These are phyloP conservation scores for Silene latifolia DNA, from an alignment of 148 eudicot species.

Conservation along the genomic window DNA sequence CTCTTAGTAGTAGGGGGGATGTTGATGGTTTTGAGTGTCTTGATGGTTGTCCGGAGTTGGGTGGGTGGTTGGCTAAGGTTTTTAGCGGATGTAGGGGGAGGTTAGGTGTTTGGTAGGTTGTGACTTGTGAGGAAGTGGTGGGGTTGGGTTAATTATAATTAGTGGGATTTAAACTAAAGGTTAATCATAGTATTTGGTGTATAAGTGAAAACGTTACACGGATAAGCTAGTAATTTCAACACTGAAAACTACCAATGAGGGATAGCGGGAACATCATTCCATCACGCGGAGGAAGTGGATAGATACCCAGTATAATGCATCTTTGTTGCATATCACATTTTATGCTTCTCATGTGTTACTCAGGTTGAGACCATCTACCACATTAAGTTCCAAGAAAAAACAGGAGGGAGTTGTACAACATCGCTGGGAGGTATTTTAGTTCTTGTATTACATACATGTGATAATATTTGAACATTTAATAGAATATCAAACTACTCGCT, in stretches of 20 bases:
- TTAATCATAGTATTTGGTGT: not conserved
- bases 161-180: not conserved
- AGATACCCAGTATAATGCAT: not conserved
- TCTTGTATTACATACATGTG: slow-evolving; percentile 1
- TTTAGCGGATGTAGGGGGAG: not conserved
- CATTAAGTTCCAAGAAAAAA: slow-evolving; percentile 55
- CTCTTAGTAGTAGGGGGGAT: no score
- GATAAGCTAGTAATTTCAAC: not conserved
- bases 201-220: not conserved
- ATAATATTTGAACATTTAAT: not conserved
- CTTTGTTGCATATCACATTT: slow-evolving; percentile 8
- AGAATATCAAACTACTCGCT: not conserved
- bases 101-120: not conserved
- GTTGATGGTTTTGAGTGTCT: no score
- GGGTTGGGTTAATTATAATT: not conserved
- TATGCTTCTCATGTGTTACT: slow-evolving; percentile 16
- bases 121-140: not conserved
- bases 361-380: slow-evolving; percentile 69
- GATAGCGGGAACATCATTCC: not conserved
- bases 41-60: no score
- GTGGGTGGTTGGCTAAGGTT: not conserved
- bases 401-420: slow-evolving; percentile 58
- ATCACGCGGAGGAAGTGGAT: not conserved
- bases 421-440: slow-evolving; percentile 61
- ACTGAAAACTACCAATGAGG: not conserved